A percentile compares a stretch with the other conserved stretches of the same genome.
These are phyloP conservation scores for Hygrophoropsis aurantiaca DNA, from an alignment of 768 basidiomycete species.

Conservation along the genomic window DNA sequence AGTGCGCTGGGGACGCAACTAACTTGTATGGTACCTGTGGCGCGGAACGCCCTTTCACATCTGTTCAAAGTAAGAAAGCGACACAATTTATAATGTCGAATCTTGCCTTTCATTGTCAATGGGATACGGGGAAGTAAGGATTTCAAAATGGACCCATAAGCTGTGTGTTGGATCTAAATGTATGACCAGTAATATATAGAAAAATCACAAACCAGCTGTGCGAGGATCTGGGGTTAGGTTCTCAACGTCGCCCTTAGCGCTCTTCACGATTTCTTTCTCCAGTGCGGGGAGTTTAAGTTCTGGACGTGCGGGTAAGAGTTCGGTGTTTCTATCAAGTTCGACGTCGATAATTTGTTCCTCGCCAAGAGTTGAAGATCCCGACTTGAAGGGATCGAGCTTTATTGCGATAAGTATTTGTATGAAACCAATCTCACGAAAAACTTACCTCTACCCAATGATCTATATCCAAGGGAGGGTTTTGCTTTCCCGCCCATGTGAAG, in stretches of 20 bases:
- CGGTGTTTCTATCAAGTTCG: conserved; percentile 44
- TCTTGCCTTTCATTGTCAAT: conserved; percentile 42
- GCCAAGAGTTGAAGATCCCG: conserved; percentile 36
- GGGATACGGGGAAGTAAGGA: conserved; percentile 41
- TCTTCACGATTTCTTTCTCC: conserved; percentile 16
- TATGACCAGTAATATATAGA: too few species aligned
- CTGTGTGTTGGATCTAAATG: conserved; percentile 18
- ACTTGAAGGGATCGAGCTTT: conserved; percentile 45
- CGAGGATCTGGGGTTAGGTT: too few species aligned
- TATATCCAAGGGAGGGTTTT: conserved; percentile 41
- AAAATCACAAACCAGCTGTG: too few species aligned
- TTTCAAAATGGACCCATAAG: conserved; percentile 30
- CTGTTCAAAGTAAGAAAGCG: conserved; percentile 22
- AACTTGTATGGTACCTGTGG: conserved; percentile 38
- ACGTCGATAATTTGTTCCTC: conserved; percentile 53
- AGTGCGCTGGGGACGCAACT: conserved; percentile 31
- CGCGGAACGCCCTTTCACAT: conserved; percentile 32
- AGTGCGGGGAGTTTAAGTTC: conserved; percentile 23
- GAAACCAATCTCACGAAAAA: conserved; percentile 7
- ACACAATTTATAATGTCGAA: too few species aligned
- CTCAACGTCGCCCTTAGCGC: neutral
- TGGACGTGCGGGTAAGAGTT: conserved; percentile 32
- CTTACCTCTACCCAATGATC: conserved; percentile 56
- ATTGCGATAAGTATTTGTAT: conserved; percentile 1
- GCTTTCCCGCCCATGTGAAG: conserved; percentile 40